phyloP scores from a whole-genome alignment of 192 early-diverging fungal species.

The Mortierella hygrophila region DNA sequence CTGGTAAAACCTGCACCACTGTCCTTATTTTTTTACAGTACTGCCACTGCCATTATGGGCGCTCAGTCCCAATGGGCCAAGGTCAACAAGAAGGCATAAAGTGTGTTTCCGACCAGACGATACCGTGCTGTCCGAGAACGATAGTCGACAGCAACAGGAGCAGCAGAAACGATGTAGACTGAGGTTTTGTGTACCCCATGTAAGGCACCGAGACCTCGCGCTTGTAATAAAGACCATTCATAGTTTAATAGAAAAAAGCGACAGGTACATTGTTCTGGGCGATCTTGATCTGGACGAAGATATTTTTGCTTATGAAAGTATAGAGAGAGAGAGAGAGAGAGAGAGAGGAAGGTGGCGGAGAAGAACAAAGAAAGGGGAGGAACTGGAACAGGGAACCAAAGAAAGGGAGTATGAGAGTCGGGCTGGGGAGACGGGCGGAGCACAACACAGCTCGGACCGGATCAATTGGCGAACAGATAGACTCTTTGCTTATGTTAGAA shows the following conservation, averaged over 20 bases:
- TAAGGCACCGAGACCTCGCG: not conserved
- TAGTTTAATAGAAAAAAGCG: no score
- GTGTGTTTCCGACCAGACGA: not conserved
- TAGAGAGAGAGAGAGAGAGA: not conserved
- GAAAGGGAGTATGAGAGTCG: no score
- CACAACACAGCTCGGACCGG: no score
- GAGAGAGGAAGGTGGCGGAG: not conserved
- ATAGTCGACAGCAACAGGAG: not conserved
- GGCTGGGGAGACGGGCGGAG: no score
- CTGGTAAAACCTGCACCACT: not conserved
- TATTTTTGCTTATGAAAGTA: constrained; percentile 3
- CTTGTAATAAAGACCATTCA: not conserved
- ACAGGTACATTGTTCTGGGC: no score
- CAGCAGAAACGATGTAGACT: not conserved
- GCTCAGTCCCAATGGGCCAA: constrained; percentile 69
- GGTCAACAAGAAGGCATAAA: constrained; percentile 51
- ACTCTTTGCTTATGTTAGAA: no score
- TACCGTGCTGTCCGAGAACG: not conserved
- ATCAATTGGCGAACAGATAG: no score
- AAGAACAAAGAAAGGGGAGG: not conserved
- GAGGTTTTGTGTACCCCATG: not conserved
- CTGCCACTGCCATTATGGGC: constrained; percentile 78
- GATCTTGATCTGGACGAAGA: not conserved
- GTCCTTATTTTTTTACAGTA: constrained; percentile 49
- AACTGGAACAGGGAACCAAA: not conserved